phyloP scores from a whole-genome alignment of 805 yeast genomes.

The Metschnikowia lunata region DNA sequence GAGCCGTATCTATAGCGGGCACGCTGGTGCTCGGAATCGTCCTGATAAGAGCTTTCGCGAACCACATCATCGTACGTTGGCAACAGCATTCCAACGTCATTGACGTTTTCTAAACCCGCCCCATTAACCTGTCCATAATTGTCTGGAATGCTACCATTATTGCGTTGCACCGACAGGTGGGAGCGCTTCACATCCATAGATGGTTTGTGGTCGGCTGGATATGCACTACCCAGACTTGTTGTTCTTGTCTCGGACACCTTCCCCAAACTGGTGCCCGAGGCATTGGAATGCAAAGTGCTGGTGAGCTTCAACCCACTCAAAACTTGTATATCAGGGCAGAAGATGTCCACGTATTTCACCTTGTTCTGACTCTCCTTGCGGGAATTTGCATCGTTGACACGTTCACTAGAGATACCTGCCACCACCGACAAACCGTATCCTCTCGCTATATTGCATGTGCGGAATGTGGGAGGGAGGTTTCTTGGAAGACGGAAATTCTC shows the following conservation, averaged over 20 bases:
- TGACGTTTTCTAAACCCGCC: background rate
- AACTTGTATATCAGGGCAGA: conserved; percentile 29
- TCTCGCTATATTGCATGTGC: conserved; percentile 51
- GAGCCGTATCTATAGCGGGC: conserved; percentile 29
- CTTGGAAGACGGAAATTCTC: conserved; percentile 44
- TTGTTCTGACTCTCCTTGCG: conserved; percentile 17
- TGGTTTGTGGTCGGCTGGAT: conserved; percentile 51
- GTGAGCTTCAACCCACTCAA: conserved; percentile 27
- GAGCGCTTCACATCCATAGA: conserved; percentile 27
- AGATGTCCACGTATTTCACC: conserved; percentile 28
- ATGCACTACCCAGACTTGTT: conserved; percentile 23
- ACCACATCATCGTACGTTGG: conserved; percentile 40
- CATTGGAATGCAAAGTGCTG: conserved; percentile 20
- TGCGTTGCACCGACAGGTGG: background rate
- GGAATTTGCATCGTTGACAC: conserved; percentile 17
- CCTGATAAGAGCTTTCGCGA: conserved; percentile 27
- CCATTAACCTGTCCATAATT: background rate
- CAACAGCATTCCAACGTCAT: conserved; percentile 1
- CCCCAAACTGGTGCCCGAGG: conserved; percentile 21
- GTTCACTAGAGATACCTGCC: conserved; percentile 24
- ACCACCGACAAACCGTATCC: conserved; percentile 34
- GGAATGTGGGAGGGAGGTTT: conserved; percentile 49
- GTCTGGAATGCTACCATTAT: background rate
- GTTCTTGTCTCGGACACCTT: background rate
- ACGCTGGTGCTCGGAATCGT: conserved; percentile 28